Conservation (phyloP, 2,329 filamentous ascomycete species). For the Botrytis hyacinthi region DNA sequence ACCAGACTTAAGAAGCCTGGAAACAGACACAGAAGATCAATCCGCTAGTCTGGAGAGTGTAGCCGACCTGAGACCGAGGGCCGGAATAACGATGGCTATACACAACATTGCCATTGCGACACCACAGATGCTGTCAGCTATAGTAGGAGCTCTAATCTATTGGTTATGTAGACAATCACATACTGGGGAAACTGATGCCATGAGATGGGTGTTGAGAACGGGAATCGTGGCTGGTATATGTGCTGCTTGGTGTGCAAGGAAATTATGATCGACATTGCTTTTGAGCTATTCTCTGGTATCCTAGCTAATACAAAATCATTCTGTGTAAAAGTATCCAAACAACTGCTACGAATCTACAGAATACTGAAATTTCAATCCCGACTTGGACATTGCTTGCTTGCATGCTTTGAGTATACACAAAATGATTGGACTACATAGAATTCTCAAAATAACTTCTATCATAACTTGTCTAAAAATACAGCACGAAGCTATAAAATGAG, state of each 20-base stretch:
- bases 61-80: background rate
- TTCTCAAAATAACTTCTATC: background rate
- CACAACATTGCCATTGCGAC: conserved; percentile 1
- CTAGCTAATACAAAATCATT: background rate
- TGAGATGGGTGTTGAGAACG: conserved; percentile 1
- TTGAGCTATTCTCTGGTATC: background rate
- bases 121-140: background rate
- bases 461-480: background rate
- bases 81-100: conserved; percentile 8
- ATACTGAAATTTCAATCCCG: background rate
- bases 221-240: background rate
- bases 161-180: background rate
- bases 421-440: background rate
- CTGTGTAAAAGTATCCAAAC: no score
- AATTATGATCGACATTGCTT: background rate
- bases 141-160: background rate
- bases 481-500: rapidly evolving
- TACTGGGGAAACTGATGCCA: background rate
- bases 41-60: background rate
- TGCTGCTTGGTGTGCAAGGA: conserved; percentile 2
- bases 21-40: background rate
- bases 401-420: background rate
- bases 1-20: background rate
- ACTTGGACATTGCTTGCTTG: background rate
- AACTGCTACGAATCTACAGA: background rate